A percentile compares a stretch with the other conserved stretches of the same genome.
These are phyloP conservation scores for Trifolium subterraneum DNA, from an alignment of 306 rosid species.

Conservation along the genomic window DNA sequence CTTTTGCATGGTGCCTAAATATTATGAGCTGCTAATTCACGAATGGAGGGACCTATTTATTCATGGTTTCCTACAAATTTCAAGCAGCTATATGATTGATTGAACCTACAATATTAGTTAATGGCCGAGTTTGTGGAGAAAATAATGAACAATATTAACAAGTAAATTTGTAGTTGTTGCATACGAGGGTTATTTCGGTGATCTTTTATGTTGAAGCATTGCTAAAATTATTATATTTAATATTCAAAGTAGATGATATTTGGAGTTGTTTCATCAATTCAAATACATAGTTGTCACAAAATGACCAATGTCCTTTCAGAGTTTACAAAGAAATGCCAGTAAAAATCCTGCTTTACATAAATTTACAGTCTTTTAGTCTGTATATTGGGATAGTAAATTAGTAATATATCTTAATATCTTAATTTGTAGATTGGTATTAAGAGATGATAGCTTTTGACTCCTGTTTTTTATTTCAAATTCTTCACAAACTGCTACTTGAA, in stretches of 20 bases:
- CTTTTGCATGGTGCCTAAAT: slow-evolving; percentile 58
- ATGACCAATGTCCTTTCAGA: slow-evolving; percentile 21
- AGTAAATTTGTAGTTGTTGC: neutral
- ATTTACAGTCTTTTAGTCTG: neutral
- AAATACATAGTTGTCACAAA: slow-evolving; percentile 17
- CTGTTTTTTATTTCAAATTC: slow-evolving; percentile 31
- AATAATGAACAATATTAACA: slow-evolving; percentile 23
- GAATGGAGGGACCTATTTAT: slow-evolving; percentile 36
- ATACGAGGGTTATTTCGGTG: slow-evolving; percentile 8
- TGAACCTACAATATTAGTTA: slow-evolving; percentile 32
- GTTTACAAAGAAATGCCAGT: slow-evolving; percentile 27
- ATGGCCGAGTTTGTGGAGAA: slow-evolving; percentile 12
- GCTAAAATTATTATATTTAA: neutral
- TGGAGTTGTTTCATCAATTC: slow-evolving; percentile 19
- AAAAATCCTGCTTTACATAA: slow-evolving; percentile 2
- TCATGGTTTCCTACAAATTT: slow-evolving; percentile 34
- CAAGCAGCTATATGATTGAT: slow-evolving; percentile 23
- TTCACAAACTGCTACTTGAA: slow-evolving; percentile 35
- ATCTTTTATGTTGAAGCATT: slow-evolving; percentile 29
- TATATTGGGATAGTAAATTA: slow-evolving; percentile 3
- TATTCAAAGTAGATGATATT: slow-evolving; percentile 31
- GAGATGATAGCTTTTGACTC: slow-evolving; percentile 27
- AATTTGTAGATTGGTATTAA: neutral
- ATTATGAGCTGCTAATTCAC: slow-evolving; percentile 37
- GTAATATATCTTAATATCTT: neutral